phyloP scores from a whole-genome alignment of 1,284 basidiomycete genomes.

The Cystobasidium pallidum region DNA sequence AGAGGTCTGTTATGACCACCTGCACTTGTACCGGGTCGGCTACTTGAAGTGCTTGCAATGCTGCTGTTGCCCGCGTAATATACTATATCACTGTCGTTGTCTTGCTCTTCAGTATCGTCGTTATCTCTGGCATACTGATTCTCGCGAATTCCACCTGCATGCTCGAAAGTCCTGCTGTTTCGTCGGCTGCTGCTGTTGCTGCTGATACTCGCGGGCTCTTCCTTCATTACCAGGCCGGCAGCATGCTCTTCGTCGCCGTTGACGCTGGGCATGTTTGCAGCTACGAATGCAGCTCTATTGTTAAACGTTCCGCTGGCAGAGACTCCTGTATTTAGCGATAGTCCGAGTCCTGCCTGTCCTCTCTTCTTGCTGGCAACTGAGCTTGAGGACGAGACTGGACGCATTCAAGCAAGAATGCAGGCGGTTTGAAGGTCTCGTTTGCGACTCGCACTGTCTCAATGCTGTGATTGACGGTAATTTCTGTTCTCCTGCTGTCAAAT shows the following conservation, averaged over 20 bases:
- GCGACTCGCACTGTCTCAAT: neutral
- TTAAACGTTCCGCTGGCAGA: neutral
- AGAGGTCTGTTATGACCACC: neutral
- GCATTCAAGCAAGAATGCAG: slow-evolving; percentile 1
- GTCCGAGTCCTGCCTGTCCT: slow-evolving; percentile 19
- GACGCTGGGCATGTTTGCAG: slow-evolving; percentile 3
- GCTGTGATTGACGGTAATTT: neutral
- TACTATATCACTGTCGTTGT: slow-evolving; percentile 5
- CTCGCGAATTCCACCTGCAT: slow-evolving; percentile 21
- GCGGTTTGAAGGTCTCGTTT: neutral
- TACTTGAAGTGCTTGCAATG: slow-evolving; percentile 17
- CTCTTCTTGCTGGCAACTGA: neutral
- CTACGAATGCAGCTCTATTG: slow-evolving; percentile 13
- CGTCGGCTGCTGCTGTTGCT: neutral
- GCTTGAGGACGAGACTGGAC: neutral
- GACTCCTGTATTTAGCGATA: neutral
- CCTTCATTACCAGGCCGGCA: neutral
- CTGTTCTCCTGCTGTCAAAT: neutral
- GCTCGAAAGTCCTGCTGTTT: slow-evolving; percentile 8
- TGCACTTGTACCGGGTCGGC: slow-evolving; percentile 20
- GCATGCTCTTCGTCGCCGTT: neutral
- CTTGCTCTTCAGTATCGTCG: neutral
- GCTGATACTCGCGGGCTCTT: neutral
- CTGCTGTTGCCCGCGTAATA: slow-evolving; percentile 10
- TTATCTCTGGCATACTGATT: slow-evolving; percentile 14